Percentiles rank a stretch among this genome's conserved stretches.
Conservation (phyloP, 2,329 filamentous ascomycete genomes). For the Coleophoma crateriformis region DNA sequence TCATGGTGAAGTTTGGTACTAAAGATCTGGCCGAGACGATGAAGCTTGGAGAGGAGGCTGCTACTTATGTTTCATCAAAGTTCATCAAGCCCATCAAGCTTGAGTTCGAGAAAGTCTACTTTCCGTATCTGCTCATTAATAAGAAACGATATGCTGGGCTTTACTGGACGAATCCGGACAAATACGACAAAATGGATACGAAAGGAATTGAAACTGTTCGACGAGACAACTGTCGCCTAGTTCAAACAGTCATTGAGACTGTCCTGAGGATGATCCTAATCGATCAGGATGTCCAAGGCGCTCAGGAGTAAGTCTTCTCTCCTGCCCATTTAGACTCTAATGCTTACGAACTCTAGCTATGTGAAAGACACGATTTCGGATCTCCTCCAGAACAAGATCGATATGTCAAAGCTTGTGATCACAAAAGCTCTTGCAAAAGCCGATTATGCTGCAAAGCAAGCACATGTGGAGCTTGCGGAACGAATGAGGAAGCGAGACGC, state of each 20-base stretch:
- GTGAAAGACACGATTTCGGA: constrained; percentile 96
- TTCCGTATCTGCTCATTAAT: constrained; percentile 96
- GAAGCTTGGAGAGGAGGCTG: constrained; percentile 92
- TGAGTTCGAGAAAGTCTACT: constrained; percentile 99
- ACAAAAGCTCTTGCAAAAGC: constrained; percentile 93
- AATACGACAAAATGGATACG: constrained; percentile 99
- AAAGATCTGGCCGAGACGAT: constrained; percentile 83
- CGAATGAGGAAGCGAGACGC: constrained; percentile 97
- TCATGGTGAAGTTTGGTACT: constrained; percentile 98
- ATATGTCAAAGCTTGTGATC: constrained; percentile 99
- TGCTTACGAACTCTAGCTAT: constrained; percentile 55
- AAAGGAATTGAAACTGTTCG: constrained; percentile 99
- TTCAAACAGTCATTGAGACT: constrained; percentile 96
- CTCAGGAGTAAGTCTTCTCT: constrained; percentile 71
- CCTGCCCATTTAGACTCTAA: constrained; percentile 1
- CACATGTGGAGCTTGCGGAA: constrained; percentile 90
- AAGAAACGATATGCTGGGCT: constrained; percentile 99
- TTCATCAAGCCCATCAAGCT: constrained; percentile 97
- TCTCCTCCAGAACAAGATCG: constrained; percentile 92
- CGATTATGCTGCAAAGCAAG: constrained; percentile 87
- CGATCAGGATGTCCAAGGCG: constrained; percentile 81
- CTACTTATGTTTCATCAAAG: constrained; percentile 80
- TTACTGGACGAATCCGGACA: constrained; percentile 91
- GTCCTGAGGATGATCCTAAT: constrained; percentile 94
- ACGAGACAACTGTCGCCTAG: constrained; percentile 90